Evolutionary conservation across 768 basidiomycete genomes (phyloP).

Genomic region (Lactarius hatsudake): DNA sequence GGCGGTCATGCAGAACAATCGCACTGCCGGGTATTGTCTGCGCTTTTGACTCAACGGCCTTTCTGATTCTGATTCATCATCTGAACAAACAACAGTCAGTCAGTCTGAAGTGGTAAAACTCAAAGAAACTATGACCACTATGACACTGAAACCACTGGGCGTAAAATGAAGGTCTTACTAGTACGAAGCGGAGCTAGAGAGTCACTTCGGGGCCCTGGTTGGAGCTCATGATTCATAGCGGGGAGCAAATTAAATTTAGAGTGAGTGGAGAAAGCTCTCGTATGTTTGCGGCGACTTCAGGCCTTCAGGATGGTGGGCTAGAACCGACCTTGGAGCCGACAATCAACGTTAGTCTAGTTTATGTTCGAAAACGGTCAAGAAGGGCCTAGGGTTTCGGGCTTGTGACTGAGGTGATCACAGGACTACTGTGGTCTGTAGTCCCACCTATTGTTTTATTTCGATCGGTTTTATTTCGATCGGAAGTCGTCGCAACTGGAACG

Average conservation of each 20-base stretch:
- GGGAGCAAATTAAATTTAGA: background rate
- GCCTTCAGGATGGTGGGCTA: background rate
- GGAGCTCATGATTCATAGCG: background rate
- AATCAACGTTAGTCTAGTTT: no score
- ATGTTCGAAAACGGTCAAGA: no score
- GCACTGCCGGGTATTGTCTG: background rate
- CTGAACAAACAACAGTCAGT: background rate
- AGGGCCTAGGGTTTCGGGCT: no score
- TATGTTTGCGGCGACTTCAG: background rate
- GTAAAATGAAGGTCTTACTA: background rate
- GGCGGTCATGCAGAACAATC: background rate
- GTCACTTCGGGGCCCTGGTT: no score
- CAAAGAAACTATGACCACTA: background rate
- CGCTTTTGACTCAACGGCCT: background rate
- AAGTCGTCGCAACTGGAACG: background rate
- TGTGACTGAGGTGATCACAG: no score
- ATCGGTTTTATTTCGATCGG: no score
- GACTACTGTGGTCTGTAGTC: background rate
- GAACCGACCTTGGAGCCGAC: no score
- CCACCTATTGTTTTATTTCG: background rate
- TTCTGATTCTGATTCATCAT: background rate
- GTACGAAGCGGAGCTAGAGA: background rate
- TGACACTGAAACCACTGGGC: background rate
- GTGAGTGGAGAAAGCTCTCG: no score
- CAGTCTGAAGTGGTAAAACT: background rate